These are phyloP conservation scores for Aureobasidium sp. DNA, from an alignment of 2,329 filamentous ascomycete genomes.

Conservation along the genomic window DNA sequence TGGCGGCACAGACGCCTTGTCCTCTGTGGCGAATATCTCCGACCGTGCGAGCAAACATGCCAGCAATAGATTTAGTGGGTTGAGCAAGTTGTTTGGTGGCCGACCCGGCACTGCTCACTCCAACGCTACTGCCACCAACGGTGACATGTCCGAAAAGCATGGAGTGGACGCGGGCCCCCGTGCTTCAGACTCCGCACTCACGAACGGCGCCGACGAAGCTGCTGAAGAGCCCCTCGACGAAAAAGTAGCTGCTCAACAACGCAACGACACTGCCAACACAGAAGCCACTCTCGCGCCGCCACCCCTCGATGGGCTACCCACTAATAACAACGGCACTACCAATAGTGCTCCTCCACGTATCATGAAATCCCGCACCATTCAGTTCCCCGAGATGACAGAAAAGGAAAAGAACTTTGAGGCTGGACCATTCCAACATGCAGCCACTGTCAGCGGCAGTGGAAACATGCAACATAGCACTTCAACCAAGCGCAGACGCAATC, in stretches of 20 bases:
- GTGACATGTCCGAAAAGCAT: constrained; percentile 13
- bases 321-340: not conserved
- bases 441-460: constrained; percentile 10
- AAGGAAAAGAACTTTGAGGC: constrained; percentile 10
- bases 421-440: constrained; percentile 21
- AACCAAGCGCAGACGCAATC: constrained; percentile 54
- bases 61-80: constrained; percentile 10
- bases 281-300: not conserved
- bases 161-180: constrained; percentile 15
- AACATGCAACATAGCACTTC: constrained; percentile 3
- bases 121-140: not conserved
- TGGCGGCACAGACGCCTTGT: constrained; percentile 23
- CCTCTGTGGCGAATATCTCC: constrained; percentile 5
- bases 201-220: constrained; percentile 14
- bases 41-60: constrained; percentile 8
- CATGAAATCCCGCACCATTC: constrained; percentile 27
- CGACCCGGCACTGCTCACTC: constrained; percentile 7
- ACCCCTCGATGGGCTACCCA: not conserved
- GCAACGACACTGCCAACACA: constrained; percentile 24
- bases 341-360: not conserved
- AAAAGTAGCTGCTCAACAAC: constrained; percentile 17
- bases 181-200: constrained; percentile 17
- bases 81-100: constrained; percentile 4
- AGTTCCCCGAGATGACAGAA: constrained; percentile 23
- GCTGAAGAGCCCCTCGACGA: constrained; percentile 21